A percentile compares a stretch with the other conserved stretches of the same genome.
These are phyloP conservation scores for Anthracocystis panici-leucophaei DNA, from an alignment of 1,284 basidiomycete genomes.

Conservation along the genomic window DNA sequence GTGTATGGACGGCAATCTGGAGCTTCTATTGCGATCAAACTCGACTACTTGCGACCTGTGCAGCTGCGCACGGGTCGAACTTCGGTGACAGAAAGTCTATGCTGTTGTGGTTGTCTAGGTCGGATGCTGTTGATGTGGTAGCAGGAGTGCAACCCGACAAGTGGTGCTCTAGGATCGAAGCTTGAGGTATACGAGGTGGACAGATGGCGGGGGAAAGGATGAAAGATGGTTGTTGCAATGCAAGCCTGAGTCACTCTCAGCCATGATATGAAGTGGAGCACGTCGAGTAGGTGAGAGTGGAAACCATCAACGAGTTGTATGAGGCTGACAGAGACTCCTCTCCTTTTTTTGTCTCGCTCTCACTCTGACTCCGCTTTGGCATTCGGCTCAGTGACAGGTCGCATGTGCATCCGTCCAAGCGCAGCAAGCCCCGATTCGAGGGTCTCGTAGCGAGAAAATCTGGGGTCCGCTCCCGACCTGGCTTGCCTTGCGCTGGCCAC, in stretches of 20 bases:
- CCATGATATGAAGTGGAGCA: slow-evolving; percentile 10
- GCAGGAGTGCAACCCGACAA: background rate
- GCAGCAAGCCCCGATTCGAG: slow-evolving; percentile 16
- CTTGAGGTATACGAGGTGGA: too few relatives aligned
- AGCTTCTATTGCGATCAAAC: too few relatives aligned
- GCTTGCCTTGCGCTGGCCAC: too few relatives aligned
- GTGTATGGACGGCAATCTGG: too few relatives aligned
- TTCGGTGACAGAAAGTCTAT: background rate
- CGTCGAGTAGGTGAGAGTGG: background rate
- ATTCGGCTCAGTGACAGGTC: slow-evolving; percentile 14
- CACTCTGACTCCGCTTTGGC: background rate
- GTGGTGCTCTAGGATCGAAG: background rate
- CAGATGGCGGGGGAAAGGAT: background rate
- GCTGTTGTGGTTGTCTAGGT: background rate
- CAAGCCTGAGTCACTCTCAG: background rate
- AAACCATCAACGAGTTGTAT: background rate
- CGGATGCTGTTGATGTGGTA: background rate
- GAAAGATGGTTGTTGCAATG: background rate
- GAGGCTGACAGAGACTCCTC: background rate
- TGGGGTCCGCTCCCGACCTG: too few relatives aligned
- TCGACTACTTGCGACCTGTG: too few relatives aligned
- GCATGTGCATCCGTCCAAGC: slow-evolving; percentile 8
- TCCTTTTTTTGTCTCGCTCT: background rate
- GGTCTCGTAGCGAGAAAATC: slow-evolving; percentile 5
- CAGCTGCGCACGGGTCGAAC: background rate